Evolutionary conservation across 192 early-diverging fungal genomes (phyloP).

Genomic region (Backusella tarrabulga): DNA sequence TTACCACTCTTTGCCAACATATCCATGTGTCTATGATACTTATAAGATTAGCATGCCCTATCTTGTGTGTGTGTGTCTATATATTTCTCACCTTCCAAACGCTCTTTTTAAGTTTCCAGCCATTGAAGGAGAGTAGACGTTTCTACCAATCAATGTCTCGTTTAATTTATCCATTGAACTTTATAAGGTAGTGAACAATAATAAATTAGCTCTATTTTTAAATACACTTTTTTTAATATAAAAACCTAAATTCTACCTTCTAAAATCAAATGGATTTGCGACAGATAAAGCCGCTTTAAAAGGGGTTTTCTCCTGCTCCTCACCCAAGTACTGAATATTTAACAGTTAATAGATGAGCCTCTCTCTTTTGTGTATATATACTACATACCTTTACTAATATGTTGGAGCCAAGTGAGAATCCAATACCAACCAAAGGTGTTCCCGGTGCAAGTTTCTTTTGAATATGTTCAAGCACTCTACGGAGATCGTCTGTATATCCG

Average conservation of each 20-base stretch:
- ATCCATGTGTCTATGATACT: slow-evolving; percentile 28
- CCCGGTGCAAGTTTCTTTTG: slow-evolving; percentile 48
- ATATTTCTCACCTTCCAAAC: slow-evolving; percentile 37
- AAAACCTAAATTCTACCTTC: slow-evolving; percentile 35
- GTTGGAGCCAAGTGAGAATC: slow-evolving; percentile 93
- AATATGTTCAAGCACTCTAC: slow-evolving; percentile 59
- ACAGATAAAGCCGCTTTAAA: slow-evolving; percentile 78
- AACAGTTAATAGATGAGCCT: neutral
- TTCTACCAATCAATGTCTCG: slow-evolving; percentile 34
- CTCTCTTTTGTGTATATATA: neutral
- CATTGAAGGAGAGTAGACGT: slow-evolving; percentile 52
- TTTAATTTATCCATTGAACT: slow-evolving; percentile 30
- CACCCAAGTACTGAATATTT: slow-evolving; percentile 70
- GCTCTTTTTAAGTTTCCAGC: slow-evolving; percentile 44
- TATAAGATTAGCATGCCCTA: neutral
- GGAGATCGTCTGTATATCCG: slow-evolving; percentile 78
- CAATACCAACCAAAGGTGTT: slow-evolving; percentile 75
- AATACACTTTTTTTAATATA: neutral
- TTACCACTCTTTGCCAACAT: slow-evolving; percentile 45
- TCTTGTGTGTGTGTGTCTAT: neutral
- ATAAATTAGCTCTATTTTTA: neutral
- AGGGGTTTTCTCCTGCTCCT: slow-evolving; percentile 71
- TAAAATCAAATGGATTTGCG: slow-evolving; percentile 87
- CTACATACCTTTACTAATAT: slow-evolving; percentile 75
- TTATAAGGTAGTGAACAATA: slow-evolving; percentile 40